Conservation (phyloP, 495 filamentous ascomycete species). For the Articulospora tetracladia region DNA sequence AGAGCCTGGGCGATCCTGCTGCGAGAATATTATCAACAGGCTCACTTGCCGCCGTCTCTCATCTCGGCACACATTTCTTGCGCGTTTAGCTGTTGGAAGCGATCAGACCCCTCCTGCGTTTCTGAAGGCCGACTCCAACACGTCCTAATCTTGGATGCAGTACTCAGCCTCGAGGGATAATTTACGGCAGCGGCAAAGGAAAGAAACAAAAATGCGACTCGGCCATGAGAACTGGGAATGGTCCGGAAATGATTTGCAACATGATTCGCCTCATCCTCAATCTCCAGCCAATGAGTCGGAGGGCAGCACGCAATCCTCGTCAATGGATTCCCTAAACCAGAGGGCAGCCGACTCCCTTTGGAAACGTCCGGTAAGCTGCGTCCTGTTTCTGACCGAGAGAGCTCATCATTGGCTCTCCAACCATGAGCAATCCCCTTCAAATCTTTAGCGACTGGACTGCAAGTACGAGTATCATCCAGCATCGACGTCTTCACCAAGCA, state of each 20-base stretch:
- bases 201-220: neutral
- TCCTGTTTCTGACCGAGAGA: neutral
- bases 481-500: neutral
- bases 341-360: neutral
- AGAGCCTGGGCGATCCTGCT: neutral
- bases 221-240: neutral
- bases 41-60: neutral
- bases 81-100: neutral
- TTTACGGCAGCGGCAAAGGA: slow-evolving; percentile 3
- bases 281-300: slow-evolving; percentile 1
- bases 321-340: neutral
- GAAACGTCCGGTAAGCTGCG: neutral
- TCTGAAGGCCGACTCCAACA: neutral
- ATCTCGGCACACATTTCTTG: neutral
- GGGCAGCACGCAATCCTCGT: slow-evolving; percentile 3
- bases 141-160: neutral
- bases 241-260: slow-evolving; percentile 12
- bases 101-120: neutral
- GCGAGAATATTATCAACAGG: neutral
- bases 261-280: slow-evolving; percentile 11
- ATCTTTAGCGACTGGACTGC: neutral
- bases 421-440: neutral
- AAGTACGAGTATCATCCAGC: neutral
- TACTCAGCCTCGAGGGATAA: neutral
- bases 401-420: neutral